Evolutionary conservation across 441 rosid species (phyloP).

Genomic region (Jatropha multifida): DNA sequence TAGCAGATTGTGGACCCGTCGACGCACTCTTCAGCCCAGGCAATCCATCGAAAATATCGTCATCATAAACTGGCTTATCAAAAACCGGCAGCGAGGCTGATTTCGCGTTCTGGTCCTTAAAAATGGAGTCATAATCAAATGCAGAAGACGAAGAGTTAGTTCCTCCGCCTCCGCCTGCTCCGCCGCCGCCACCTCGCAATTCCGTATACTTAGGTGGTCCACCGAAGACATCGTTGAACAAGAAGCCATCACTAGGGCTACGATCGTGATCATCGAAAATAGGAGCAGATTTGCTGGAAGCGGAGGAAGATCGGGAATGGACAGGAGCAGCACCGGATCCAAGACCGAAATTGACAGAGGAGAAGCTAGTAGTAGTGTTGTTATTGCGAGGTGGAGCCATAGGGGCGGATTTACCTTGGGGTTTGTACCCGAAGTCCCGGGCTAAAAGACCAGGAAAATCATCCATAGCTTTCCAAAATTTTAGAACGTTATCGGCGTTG

Average conservation of each 20-base stretch:
- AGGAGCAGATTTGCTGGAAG: constrained; percentile 38
- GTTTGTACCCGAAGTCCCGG: constrained; percentile 73
- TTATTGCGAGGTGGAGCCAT: constrained; percentile 57
- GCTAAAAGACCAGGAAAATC: constrained; percentile 65
- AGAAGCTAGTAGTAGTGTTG: constrained; percentile 17
- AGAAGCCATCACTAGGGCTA: constrained; percentile 29
- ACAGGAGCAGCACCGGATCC: constrained; percentile 36
- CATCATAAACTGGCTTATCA: constrained; percentile 85
- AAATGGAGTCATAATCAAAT: constrained; percentile 58
- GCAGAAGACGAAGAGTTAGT: constrained; percentile 25
- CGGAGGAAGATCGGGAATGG: constrained; percentile 33
- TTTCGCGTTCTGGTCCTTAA: constrained; percentile 46
- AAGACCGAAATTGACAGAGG: constrained; percentile 35
- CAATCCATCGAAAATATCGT: constrained; percentile 65
- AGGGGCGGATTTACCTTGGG: constrained; percentile 86
- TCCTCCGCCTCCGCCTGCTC: constrained; percentile 14
- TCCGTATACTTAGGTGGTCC: constrained; percentile 50
- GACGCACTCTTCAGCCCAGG: constrained; percentile 61
- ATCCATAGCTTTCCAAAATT: constrained; percentile 47
- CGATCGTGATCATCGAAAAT: constrained; percentile 53
- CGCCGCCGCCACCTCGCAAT: constrained; percentile 30
- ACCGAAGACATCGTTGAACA: constrained; percentile 57
- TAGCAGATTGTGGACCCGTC: constrained; percentile 28
- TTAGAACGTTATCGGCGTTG: constrained; percentile 4
- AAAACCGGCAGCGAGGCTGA: constrained; percentile 54